Base-by-base conservation (phyloP, 1,284 basidiomycete species). In the Pisolithus thermaeus region DNA sequence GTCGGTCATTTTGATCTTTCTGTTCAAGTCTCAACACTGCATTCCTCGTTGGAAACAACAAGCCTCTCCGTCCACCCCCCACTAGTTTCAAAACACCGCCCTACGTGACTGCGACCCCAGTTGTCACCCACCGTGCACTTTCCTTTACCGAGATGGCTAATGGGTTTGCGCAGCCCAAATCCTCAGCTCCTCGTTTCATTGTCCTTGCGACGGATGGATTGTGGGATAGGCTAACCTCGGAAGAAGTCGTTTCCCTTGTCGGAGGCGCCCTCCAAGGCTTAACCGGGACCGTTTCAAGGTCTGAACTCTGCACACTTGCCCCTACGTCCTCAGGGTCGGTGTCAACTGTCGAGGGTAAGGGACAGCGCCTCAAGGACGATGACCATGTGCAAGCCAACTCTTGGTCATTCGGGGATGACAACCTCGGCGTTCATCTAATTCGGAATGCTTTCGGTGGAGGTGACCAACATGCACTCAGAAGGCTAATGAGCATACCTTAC, bases 141-240 rank as follows among this genome's bases (percentile, higher is more conserved):
- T 70, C 74, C 20, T 76, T 81, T 59, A 56, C 58, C 57, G 56
- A 61, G 58, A 28, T 47, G 53, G 28, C 54, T 56, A 47, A 57
- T 47, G 27, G 58, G 55, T 9, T 52, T 41, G 45, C 58, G n/a
- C 60, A 57, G 40, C 52, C 42, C 2, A 43, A 43, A 20, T 52
- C 56, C 35, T 61, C 58, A 20, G 68, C 79, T 12, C 65, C 81
- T 25, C 80, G 80, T 48, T 94, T 95, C 66, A 64, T 97, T 51
- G 86, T 97, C 40, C 80, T 97, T 57, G 94, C 93, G 1, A 96
- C 93, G 0, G 94, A 97, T 62, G 95, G 95, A 14, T 77, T 98
- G 47, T 98, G 95, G 92, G 97, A 99, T 70, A 78, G 90, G 59
- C 78, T 99, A 51, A 88, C 89, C 55, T 97, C 94, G n/a, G 87